phyloP scores from a whole-genome alignment of 2,329 filamentous ascomycete genomes.

The Pseudogymnoascus sp. region DNA sequence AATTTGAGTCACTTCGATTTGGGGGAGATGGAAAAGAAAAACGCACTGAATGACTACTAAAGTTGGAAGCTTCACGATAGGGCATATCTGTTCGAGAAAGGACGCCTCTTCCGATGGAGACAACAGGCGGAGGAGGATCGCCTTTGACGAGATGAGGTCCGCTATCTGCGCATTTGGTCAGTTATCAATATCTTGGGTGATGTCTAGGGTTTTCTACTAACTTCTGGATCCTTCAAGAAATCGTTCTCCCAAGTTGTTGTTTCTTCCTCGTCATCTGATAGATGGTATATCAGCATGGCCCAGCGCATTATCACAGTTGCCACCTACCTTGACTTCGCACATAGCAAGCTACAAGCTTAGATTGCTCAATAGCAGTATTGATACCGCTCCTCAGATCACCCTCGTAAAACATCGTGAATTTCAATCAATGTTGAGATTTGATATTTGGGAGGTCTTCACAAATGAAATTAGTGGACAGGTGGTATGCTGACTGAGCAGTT shows the following conservation, averaged over 20 bases:
- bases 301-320: neutral
- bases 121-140: constrained; percentile 63
- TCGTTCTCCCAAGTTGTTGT: constrained; percentile 68
- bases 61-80: constrained; percentile 70
- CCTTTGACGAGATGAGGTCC: constrained; percentile 51
- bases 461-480: neutral
- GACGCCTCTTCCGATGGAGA: constrained; percentile 74
- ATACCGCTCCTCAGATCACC: constrained; percentile 80
- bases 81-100: constrained; percentile 76
- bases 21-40: neutral
- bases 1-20: neutral
- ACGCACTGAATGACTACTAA: constrained; percentile 69
- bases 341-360: constrained; percentile 79
- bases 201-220: constrained; percentile 31
- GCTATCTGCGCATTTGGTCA: constrained; percentile 41
- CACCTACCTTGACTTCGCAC: constrained; percentile 56
- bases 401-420: constrained; percentile 65
- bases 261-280: constrained; percentile 61
- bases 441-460: neutral
- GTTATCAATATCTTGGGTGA: constrained; percentile 1
- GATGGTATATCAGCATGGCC: constrained; percentile 18
- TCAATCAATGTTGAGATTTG: neutral
- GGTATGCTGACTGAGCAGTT: neutral
- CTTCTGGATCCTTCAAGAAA: constrained; percentile 53
- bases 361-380: constrained; percentile 62